These are phyloP conservation scores for Chrysanthemum seticuspe DNA, from an alignment of 129 eudicot genomes.

Conservation along the genomic window DNA sequence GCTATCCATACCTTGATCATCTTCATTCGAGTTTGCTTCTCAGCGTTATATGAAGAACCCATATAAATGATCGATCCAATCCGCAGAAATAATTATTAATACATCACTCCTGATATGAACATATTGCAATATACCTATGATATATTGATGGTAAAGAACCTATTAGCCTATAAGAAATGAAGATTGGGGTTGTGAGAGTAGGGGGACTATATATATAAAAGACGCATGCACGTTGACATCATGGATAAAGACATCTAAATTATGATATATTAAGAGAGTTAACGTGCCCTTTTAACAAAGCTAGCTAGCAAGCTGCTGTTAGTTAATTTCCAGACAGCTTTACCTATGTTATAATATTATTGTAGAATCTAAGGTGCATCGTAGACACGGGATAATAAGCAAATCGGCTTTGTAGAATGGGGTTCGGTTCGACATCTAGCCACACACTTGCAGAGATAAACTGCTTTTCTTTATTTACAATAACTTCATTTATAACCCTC, in stretches of 20 bases:
- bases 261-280: constrained; percentile 21
- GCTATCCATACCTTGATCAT: constrained; percentile 29
- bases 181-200: background rate
- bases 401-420: no score
- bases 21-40: constrained; percentile 21
- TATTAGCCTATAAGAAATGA: background rate
- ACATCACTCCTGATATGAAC: background rate
- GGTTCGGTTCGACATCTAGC: no score
- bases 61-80: background rate
- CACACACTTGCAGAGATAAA: no score
- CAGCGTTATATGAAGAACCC: constrained; percentile 17
- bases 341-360: background rate
- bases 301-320: constrained; percentile 34
- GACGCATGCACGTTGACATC: constrained; percentile 26
- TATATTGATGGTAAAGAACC: constrained; percentile 3
- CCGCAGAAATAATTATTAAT: background rate
- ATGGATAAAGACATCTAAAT: constrained; percentile 23
- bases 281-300: constrained; percentile 37
- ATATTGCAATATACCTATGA: background rate
- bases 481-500: no score
- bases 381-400: no score
- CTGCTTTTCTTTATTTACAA: no score
- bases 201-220: constrained; percentile 2
- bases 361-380: no score
- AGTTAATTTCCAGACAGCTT: constrained; percentile 18